phyloP scores from a whole-genome alignment of 768 basidiomycete genomes.

The Tricholoma furcatifolium region DNA sequence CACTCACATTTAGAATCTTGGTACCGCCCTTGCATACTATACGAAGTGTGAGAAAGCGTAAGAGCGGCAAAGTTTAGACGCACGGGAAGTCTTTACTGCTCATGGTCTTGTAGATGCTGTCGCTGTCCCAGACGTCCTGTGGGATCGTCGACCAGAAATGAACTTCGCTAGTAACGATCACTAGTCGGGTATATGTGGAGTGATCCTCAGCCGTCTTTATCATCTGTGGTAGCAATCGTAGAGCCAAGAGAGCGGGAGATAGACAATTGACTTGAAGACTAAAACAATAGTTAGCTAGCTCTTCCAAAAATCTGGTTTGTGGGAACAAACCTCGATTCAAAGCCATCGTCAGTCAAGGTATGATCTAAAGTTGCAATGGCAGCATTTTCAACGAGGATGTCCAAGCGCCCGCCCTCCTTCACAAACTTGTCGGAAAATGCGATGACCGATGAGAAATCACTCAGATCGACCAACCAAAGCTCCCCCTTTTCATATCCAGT shows the following conservation, averaged over 20 bases:
- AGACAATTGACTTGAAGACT: constrained; percentile 52
- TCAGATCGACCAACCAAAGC: constrained; percentile 37
- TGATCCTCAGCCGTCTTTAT: constrained; percentile 33
- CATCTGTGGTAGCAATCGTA: constrained; percentile 44
- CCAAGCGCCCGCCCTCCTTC: constrained; percentile 25
- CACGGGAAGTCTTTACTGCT: constrained; percentile 20
- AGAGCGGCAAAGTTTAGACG: neutral
- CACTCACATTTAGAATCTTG: constrained; percentile 28
- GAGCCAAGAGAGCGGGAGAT: constrained; percentile 34
- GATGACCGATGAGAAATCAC: no score
- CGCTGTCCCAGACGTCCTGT: constrained; percentile 13
- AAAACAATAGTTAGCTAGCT: neutral
- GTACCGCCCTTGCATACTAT: constrained; percentile 20
- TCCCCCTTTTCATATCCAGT: constrained; percentile 33
- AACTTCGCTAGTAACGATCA: constrained; percentile 41
- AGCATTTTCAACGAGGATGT: constrained; percentile 48
- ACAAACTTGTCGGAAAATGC: neutral
- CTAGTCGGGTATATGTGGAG: constrained; percentile 32
- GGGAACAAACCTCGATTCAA: constrained; percentile 39
- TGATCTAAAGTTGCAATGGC: constrained; percentile 23
- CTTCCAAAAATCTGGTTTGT: neutral
- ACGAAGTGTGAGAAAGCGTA: neutral
- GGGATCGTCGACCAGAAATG: constrained; percentile 31
- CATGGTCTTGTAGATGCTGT: constrained; percentile 20
- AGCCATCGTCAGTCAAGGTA: constrained; percentile 37